Evolutionary conservation across 2,329 filamentous ascomycete genomes (phyloP).

Genomic region (Epicoccum nigrum): DNA sequence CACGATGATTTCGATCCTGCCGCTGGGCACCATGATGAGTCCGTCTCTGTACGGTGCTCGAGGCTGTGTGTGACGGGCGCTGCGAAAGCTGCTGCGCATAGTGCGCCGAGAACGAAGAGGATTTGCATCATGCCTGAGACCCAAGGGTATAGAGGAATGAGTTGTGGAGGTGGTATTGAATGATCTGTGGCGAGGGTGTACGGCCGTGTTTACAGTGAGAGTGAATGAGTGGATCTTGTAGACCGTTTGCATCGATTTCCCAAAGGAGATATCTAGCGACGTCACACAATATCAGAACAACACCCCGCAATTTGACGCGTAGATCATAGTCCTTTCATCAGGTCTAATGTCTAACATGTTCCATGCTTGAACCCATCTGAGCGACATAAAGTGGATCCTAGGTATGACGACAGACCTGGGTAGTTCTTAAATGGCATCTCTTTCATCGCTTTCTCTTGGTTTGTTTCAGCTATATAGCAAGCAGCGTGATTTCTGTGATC

Average conservation of each 20-base stretch:
- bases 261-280: background rate
- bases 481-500: background rate
- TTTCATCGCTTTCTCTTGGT: background rate
- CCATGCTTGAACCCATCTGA: background rate
- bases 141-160: background rate
- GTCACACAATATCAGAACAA: background rate
- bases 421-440: background rate
- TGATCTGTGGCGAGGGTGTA: background rate
- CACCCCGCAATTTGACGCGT: background rate
- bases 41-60: slow-evolving; percentile 1
- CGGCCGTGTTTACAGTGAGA: too few relatives aligned
- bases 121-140: slow-evolving; percentile 21
- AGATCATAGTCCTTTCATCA: slow-evolving; percentile 6
- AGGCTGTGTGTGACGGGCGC: slow-evolving; percentile 16
- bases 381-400: background rate
- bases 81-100: slow-evolving; percentile 22
- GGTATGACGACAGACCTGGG: background rate
- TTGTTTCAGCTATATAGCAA: slow-evolving; percentile 1
- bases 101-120: slow-evolving; percentile 19
- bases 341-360: background rate
- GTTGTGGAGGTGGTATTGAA: background rate
- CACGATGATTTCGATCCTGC: slow-evolving; percentile 23
- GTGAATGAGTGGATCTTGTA: too few relatives aligned
- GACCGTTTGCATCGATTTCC: background rate
- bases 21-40: slow-evolving; percentile 25